These are phyloP conservation scores for Lasiodiplodia gonubiensis DNA, from an alignment of 2,329 filamentous ascomycete species.

Conservation along the genomic window DNA sequence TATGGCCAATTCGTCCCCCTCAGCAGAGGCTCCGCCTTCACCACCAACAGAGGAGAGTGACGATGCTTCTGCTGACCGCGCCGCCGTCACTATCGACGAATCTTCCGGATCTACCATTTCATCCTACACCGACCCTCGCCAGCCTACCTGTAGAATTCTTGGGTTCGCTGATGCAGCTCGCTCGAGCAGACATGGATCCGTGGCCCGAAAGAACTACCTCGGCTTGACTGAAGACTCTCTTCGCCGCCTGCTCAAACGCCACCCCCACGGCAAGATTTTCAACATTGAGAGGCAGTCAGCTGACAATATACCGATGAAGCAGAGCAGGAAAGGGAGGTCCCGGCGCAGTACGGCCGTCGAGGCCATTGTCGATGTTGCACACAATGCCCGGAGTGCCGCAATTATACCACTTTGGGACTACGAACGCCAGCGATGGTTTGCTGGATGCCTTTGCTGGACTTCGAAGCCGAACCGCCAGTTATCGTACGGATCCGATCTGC, in stretches of 20 bases:
- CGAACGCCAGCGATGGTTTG: slow-evolving; percentile 46
- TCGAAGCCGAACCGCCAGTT: slow-evolving; percentile 46
- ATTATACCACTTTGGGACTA: slow-evolving; percentile 49
- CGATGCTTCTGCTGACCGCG: not conserved
- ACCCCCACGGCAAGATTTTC: slow-evolving; percentile 30
- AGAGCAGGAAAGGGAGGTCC: not conserved
- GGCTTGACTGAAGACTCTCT: slow-evolving; percentile 38
- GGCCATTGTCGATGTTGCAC: slow-evolving; percentile 28
- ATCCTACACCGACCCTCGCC: not conserved
- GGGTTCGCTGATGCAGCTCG: slow-evolving; percentile 30
- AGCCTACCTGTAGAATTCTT: slow-evolving; percentile 31
- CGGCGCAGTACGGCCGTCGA: not conserved
- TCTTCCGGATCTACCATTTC: not conserved
- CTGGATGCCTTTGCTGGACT: slow-evolving; percentile 45
- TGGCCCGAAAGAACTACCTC: not conserved
- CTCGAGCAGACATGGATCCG: slow-evolving; percentile 16
- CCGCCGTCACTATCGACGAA: not conserved
- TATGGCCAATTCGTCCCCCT: slow-evolving; percentile 29
- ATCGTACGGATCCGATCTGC: slow-evolving; percentile 45
- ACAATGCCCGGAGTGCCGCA: slow-evolving; percentile 44
- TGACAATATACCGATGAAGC: not conserved
- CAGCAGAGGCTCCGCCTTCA: not conserved
- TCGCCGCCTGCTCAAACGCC: slow-evolving; percentile 18
- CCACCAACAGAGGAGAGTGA: not conserved
- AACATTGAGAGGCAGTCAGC: slow-evolving; percentile 1